Base-by-base conservation (phyloP, 768 basidiomycete genomes). In the Russula lepida region DNA sequence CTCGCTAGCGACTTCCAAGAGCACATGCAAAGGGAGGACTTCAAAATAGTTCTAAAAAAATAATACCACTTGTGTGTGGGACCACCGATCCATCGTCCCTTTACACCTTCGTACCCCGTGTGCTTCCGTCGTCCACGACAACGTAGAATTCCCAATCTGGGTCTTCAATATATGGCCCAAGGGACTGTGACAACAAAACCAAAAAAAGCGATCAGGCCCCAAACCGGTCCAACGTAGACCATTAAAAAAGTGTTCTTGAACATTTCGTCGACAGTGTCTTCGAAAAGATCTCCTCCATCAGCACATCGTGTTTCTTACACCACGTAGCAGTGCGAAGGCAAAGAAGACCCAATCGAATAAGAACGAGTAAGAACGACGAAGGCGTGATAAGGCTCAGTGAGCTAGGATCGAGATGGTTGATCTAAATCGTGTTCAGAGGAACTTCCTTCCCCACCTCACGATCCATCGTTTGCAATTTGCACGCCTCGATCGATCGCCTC, bases 371-470 rank as follows among this genome's bases (percentile, higher is more conserved):
- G 11, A 25, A 56, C 15, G 8, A 37, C 6, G 13, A 25, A n/a
- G 3, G 39, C 23, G 12, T 8, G 8, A 28, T 32, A 27, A 19
- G 56, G 49, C 32, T 33, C n/a, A n/a, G 33, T 27, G 41, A 88
- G 88, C 90, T 81, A 69, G 89, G 89, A 71, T 92, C 93, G 67
- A 99, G 78, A 73, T 98, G 98, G 72, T 98, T 98, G 75, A 98
- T 98, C 84, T 95, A 94, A 87, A 89, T 95, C 54, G 93, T 95
- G 48, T 89, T 88, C 69, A 95, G 76, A 23, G 92, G 88, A 67
- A 95, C 86, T 72, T 94, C 92, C 75, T 98, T 98, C 61, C 92
- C 91, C 53, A 90, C 93, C 69, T 98, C 95, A 56, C 89, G 81
- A 70, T 97, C 95, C 59, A 85, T 84, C 74, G 94, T 92, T 72